Evolutionary conservation across 768 basidiomycete genomes (phyloP), one percentile per base, ranked within the genome.

Genomic region (Mycena vitilis): DNA sequence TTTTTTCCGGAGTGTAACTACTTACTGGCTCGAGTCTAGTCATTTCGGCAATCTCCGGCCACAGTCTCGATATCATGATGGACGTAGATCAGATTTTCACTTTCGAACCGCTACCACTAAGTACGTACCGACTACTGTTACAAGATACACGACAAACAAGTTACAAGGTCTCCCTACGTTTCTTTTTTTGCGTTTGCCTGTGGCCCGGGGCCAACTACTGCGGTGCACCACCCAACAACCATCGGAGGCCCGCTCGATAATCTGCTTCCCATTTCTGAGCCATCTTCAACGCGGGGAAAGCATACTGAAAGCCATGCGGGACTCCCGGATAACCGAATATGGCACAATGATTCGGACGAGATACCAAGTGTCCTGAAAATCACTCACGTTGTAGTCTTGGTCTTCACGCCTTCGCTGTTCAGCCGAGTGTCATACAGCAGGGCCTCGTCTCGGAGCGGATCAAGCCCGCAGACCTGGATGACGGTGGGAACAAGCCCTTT

Each of bases 391-490:
- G 20, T 34, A 22, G 25, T 34, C 16, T 48, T 55, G 2, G 70
- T 71, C 54, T 65, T 65, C 30, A 71, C 70, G 5, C 70, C 63
- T 9, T 58, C 70, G 6, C 53, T 44, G n/a, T 40, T 49, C 3
- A 71, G 63, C 25, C 65, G 3, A 1, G 23, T 18, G 9, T 55
- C 63, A 15, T 71, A 71, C 38, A 71, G 47, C 20, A 71, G 30
- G 4, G 7, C 63, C n/a, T 71, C 70, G 37, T 71, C 70, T 6
- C 70, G 61, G 2, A 71, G 42, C 9, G 63, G 62, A 47, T 71
- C 70, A 25, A 71, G 45, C 3, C 70, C 70, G 30, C 66, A 66
- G 11, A 65, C 36, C 36, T 71, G 70, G 3, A 71, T 61, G 0
- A 71, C 38, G n/a, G 65, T 30, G 16, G 70, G 66, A 2, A 62